Evolutionary conservation across 805 yeast species (phyloP).

Genomic region (Yarrowia divulgata): DNA sequence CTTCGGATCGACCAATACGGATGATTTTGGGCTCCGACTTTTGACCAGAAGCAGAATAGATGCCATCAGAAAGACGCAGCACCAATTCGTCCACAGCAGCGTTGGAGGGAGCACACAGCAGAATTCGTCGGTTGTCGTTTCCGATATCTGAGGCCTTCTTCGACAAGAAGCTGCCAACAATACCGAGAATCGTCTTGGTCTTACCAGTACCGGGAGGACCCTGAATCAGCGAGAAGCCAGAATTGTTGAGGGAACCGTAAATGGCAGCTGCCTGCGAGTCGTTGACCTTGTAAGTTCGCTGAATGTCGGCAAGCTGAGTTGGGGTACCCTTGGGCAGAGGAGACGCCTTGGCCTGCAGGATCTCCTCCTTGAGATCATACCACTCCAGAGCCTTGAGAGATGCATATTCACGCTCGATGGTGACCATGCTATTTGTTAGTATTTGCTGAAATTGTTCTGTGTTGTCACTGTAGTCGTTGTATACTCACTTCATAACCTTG

Average conservation of each 20-base stretch:
- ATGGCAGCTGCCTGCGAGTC: conserved; percentile 92
- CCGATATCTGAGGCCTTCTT: conserved; percentile 42
- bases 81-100: conserved; percentile 98
- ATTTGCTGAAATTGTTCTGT: background rate
- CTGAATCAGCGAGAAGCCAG: conserved; percentile 90
- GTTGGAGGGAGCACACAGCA: conserved; percentile 97
- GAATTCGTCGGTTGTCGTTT: conserved; percentile 57
- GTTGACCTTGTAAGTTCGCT: conserved; percentile 66
- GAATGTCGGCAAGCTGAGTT: conserved; percentile 52
- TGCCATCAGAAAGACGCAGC: conserved; percentile 77
- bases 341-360: conserved; percentile 71
- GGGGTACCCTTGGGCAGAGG: conserved; percentile 47
- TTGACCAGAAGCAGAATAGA: conserved; percentile 55
- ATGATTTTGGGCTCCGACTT: conserved; percentile 70
- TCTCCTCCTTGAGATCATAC: conserved; percentile 75
- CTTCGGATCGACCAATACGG: conserved; percentile 89
- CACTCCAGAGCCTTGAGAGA: conserved; percentile 82
- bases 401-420: conserved; percentile 90
- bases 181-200: conserved; percentile 93
- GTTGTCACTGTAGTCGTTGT: background rate
- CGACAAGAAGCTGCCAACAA: conserved; percentile 72
- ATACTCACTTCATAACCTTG: conserved; percentile 64
- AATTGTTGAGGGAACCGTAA: conserved; percentile 66
- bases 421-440: conserved; percentile 63
- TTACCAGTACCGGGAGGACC: conserved; percentile 99